Conservation (phyloP, 169 alveolate species). For the Plasmodium chabaudi region DNA sequence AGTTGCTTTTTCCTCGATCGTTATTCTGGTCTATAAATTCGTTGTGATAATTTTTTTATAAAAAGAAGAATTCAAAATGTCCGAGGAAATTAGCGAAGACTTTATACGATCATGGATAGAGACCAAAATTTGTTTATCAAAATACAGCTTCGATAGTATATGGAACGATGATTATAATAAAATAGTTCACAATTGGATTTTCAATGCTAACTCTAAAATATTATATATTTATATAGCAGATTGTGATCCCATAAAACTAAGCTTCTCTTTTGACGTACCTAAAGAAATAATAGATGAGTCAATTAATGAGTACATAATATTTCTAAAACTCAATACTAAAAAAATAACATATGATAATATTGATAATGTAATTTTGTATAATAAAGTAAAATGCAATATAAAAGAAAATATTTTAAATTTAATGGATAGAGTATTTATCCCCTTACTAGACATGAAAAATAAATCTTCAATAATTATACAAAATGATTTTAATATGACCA, state of each 20-base stretch:
- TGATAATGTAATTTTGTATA: constrained; percentile 43
- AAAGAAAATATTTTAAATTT: constrained; percentile 60
- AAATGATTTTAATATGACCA: constrained; percentile 67
- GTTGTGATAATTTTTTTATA: background rate
- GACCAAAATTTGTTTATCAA: constrained; percentile 58
- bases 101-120: constrained; percentile 56
- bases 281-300: constrained; percentile 60
- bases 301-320: constrained; percentile 58
- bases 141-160: constrained; percentile 23
- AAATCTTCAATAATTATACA: constrained; percentile 58
- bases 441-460: constrained; percentile 52
- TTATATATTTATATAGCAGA: constrained; percentile 46
- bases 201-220: constrained; percentile 25
- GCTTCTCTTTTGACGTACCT: constrained; percentile 56
- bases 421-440: constrained; percentile 72
- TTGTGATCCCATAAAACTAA: constrained; percentile 12
- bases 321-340: constrained; percentile 39
- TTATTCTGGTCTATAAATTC: too few relatives aligned
- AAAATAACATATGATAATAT: constrained; percentile 64
- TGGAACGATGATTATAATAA: constrained; percentile 66
- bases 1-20: too few relatives aligned
- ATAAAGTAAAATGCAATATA: constrained; percentile 54
- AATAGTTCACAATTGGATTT: constrained; percentile 38
- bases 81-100: constrained; percentile 46
- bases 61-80: background rate